Evolutionary conservation across 2,329 filamentous ascomycete genomes (phyloP).

Genomic region (Penicillium sp.): DNA sequence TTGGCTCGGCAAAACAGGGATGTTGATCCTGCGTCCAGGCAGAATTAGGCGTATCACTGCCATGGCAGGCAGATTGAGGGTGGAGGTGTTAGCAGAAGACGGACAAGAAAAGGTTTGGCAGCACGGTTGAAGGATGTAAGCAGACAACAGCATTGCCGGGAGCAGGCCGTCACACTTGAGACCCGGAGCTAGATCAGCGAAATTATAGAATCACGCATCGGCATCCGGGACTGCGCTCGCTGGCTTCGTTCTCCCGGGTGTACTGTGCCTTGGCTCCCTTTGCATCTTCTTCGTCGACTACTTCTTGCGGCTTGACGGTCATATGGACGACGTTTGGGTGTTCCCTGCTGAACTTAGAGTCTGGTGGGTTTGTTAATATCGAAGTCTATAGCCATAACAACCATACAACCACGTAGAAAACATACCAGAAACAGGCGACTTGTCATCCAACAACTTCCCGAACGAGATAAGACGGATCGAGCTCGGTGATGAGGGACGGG

Average conservation of each 20-base stretch:
- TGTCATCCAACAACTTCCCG: constrained; percentile 86
- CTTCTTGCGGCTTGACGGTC: constrained; percentile 83
- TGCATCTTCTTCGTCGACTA: constrained; percentile 75
- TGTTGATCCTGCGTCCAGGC: constrained; percentile 18
- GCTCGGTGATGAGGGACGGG: constrained; percentile 78
- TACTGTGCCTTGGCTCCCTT: constrained; percentile 60
- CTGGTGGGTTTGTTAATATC: constrained; percentile 46
- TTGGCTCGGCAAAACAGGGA: neutral
- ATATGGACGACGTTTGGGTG: constrained; percentile 87
- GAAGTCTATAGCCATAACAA: constrained; percentile 1
- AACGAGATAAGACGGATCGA: constrained; percentile 90
- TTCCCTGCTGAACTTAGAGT: constrained; percentile 73
- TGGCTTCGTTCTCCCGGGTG: constrained; percentile 52
- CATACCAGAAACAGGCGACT: constrained; percentile 77
- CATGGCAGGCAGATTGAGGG: constrained; percentile 2
- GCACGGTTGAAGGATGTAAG: neutral
- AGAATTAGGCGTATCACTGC: constrained; percentile 9
- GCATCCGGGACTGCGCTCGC: constrained; percentile 59
- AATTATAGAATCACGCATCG: constrained; percentile 61
- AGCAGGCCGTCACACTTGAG: neutral
- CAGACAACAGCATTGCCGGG: neutral
- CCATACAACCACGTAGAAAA: constrained; percentile 10
- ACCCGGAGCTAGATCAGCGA: neutral
- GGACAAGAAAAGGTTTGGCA: neutral
- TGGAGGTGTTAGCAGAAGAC: neutral